phyloP scores from a whole-genome alignment of 2,329 filamentous ascomycete genomes.

The Colletotrichum sp. region DNA sequence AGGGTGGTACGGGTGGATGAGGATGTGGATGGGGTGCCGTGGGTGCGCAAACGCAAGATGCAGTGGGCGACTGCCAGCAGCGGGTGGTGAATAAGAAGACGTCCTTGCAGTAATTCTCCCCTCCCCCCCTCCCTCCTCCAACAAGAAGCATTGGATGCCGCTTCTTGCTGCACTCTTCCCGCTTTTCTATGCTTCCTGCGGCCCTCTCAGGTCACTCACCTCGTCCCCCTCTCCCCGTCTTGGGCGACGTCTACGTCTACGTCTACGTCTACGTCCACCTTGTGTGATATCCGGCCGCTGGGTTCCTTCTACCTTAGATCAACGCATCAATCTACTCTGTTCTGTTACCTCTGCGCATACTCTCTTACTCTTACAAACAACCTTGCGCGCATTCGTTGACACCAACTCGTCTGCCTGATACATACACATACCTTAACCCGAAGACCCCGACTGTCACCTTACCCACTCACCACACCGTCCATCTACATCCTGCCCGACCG shows the following conservation, averaged over 20 bases:
- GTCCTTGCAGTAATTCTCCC: neutral
- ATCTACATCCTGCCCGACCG: neutral
- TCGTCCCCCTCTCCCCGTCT: neutral
- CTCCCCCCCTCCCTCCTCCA: neutral
- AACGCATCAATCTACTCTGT: neutral
- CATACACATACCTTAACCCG: neutral
- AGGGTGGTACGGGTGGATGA: conserved; percentile 4
- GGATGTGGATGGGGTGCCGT: neutral
- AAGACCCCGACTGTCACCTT: neutral
- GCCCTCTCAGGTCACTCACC: conserved; percentile 4
- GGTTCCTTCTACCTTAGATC: conserved; percentile 5
- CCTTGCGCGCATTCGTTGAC: neutral
- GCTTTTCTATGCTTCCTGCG: conserved; percentile 7
- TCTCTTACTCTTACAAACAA: neutral
- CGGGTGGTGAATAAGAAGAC: neutral
- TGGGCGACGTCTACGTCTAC: neutral
- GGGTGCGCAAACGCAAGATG: conserved; percentile 4
- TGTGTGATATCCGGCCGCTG: neutral
- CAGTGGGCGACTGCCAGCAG: neutral
- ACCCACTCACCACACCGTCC: neutral
- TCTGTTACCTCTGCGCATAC: neutral
- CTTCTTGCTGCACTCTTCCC: conserved; percentile 11
- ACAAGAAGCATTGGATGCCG: conserved; percentile 6
- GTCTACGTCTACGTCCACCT: neutral
- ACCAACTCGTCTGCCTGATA: neutral